Base-by-base conservation (phyloP, 2,329 filamentous ascomycete genomes). In the Trichoderma sp. region DNA sequence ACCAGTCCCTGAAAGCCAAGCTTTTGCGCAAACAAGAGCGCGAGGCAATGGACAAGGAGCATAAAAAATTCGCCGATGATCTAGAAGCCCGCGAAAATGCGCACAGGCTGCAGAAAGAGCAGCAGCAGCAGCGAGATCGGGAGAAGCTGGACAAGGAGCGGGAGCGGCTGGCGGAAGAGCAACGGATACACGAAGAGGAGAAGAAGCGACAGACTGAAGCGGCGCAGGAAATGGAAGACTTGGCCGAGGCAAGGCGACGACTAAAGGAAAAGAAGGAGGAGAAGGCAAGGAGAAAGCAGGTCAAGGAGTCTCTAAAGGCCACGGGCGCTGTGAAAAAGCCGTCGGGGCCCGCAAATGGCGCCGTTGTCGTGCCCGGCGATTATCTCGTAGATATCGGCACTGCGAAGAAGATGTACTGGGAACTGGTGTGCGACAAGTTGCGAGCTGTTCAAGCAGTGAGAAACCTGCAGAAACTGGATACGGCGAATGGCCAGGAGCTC, bases 41-140 rank as follows among this genome's bases (percentile, higher is more conserved):
- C 74, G 89, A 91, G 63, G 84, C 90, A 70, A 91, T 97, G 80
- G 89, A 92, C 74, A 88, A 89, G 59, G 87, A 90, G 79, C 84
- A 91, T 73, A 84, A 91, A 76, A 86, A 88, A 73, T 91, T 97
- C 86, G 91, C 92, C 72, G 93, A 97, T 76, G 94, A 97, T 76
- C 82, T 98, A 61, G 94, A 97, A 80, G 86, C 88, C 30, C 84
- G 91, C 24, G 95, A 97, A 79, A 83, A 86, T 34, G 89, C 89
- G 3, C 83, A 89, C 63, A 89, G 88, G 76, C 81, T 87, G 54
- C 82, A 87, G 70, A 85, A 85, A 80, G 85, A 83, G 39, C 85
- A 79, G 14, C 80, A 79, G 66, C 79, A 82, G 56, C 77, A 81
- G 66, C 71, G 71, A 10, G 75, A 77, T 6, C 75, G 74, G 58